Conservation (phyloP, 768 basidiomycete species). For the Lactarius quietus region DNA sequence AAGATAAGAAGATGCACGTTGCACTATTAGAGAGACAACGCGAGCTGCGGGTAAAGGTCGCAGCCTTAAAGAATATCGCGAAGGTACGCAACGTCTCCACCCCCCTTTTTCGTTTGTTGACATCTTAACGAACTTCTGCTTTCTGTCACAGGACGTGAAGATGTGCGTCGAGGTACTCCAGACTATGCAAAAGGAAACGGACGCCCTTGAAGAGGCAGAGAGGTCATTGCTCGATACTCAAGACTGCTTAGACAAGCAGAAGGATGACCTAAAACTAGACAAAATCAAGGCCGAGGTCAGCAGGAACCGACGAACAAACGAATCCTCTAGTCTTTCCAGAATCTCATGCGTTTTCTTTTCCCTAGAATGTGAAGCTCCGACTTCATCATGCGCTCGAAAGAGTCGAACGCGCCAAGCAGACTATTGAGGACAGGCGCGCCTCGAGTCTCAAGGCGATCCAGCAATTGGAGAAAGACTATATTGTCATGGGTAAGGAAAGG, state of each 20-base stretch:
- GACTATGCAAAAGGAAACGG: slow-evolving; percentile 64
- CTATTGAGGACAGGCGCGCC: slow-evolving; percentile 74
- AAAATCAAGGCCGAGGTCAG: slow-evolving; percentile 59
- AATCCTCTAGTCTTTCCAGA: neutral
- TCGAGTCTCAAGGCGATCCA: slow-evolving; percentile 74
- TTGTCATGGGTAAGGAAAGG: slow-evolving; percentile 71
- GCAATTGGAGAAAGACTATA: slow-evolving; percentile 72
- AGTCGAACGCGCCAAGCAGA: slow-evolving; percentile 71
- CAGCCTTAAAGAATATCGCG: slow-evolving; percentile 68
- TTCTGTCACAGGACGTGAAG: slow-evolving; percentile 58
- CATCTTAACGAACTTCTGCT: neutral
- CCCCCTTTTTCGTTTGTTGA: slow-evolving; percentile 1
- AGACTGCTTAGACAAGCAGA: slow-evolving; percentile 66
- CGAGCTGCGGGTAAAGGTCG: slow-evolving; percentile 72
- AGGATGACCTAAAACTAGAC: slow-evolving; percentile 70
- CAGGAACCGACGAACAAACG: neutral
- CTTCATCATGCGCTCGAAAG: slow-evolving; percentile 82
- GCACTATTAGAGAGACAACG: slow-evolving; percentile 62
- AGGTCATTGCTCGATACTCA: slow-evolving; percentile 67
- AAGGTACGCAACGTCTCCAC: slow-evolving; percentile 43
- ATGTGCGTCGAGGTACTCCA: slow-evolving; percentile 73
- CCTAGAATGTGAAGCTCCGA: slow-evolving; percentile 53
- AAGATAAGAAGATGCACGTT: slow-evolving; percentile 66
- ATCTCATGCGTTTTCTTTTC: neutral
- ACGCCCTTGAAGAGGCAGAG: slow-evolving; percentile 56